A percentile compares a stretch with the other conserved stretches of the same genome.
These are phyloP conservation scores for Ophiostoma triangulosporum DNA, from an alignment of 2,329 filamentous ascomycete genomes.

Conservation along the genomic window DNA sequence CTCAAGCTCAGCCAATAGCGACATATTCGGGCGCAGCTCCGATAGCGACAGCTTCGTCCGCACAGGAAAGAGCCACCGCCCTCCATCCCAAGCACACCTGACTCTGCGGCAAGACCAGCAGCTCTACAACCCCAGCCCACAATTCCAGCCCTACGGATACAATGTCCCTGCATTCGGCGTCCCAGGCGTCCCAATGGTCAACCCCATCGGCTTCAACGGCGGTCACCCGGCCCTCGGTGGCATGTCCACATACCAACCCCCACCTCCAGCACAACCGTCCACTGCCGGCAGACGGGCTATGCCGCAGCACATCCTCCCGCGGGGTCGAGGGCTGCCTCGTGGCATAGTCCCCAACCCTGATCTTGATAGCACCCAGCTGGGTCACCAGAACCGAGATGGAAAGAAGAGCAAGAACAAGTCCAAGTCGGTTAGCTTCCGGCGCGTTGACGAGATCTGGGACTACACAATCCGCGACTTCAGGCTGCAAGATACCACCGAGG, in stretches of 20 bases:
- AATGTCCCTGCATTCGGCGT: neutral
- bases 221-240: neutral
- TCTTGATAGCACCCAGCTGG: neutral
- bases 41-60: neutral
- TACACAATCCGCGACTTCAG: constrained; percentile 35
- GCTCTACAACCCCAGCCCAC: neutral
- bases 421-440: constrained; percentile 29
- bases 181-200: neutral
- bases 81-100: neutral
- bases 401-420: constrained; percentile 10
- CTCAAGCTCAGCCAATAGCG: neutral
- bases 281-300: neutral
- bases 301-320: neutral
- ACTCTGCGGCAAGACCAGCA: neutral
- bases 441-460: constrained; percentile 43
- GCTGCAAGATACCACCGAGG: constrained; percentile 39
- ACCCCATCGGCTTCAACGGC: neutral
- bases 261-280: neutral
- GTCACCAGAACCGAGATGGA: neutral
- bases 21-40: too few species aligned
- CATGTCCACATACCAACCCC: neutral
- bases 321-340: neutral
- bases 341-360: neutral
- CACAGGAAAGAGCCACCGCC: neutral
- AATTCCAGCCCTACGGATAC: neutral